Base-by-base conservation (phyloP, 1,139 yeast genomes). In the Hemisphaericaspora xylanilytica region DNA sequence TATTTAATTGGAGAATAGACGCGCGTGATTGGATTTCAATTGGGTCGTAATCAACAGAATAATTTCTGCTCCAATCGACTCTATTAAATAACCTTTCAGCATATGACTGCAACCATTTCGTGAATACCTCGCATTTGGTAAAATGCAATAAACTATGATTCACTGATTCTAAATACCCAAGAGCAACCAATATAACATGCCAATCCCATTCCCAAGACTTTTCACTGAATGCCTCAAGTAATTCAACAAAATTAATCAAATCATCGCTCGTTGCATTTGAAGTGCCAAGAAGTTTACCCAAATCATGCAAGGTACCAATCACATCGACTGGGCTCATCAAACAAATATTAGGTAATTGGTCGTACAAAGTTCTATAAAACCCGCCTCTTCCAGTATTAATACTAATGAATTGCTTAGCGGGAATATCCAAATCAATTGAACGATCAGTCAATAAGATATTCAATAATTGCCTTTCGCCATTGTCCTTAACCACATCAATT, bases 371-470 rank as follows among this genome's bases (percentile, higher is more conserved):
- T 42, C 73, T 63, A 49, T 70, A 78, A 45, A 70, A 64, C 3
- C 80, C 81, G 15, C 70, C 63, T 40, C 71, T 62, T 41, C 71
- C 67, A 16, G 71, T 57, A 48, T 81, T 81, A 15, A 75, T 47
- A 21, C 46, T 39, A 14, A 63, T 33, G 15, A 65, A 49, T 34
- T 56, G 55, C 1, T 47, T 37, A 3, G 46, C 12, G 1, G 61
- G 58, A 29, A 62, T 52, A 11, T 65, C 69, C 32, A 76, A 52
- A 5, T 56, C 62, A 36, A 68, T 41, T 3, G 63, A 61, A 48
- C 81, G 63, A 45, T 78, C 85, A 3, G 73, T 71, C 56, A 80
- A 49, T 38, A 80, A 45, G 31, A 67, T 55, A 43, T 70, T 67
- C 31, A 66, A 61, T 4, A 64, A 44, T 29, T 65, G 53, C 2